These are phyloP conservation scores for Notholithocarpus densiflorus DNA, from an alignment of 306 rosid genomes.

Conservation along the genomic window DNA sequence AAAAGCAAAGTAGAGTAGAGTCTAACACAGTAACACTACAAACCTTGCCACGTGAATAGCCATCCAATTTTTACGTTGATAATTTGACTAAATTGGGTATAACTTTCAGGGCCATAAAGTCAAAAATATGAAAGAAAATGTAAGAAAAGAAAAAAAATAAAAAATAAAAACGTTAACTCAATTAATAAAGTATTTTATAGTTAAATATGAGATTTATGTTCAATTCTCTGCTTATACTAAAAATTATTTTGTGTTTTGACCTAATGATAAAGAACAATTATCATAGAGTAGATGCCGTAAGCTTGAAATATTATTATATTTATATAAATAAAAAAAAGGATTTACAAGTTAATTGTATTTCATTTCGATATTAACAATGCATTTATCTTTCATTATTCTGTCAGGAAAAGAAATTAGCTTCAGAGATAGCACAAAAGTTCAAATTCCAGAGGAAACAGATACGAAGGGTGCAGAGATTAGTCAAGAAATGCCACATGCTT, in stretches of 20 bases:
- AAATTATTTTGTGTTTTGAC: rapidly evolving
- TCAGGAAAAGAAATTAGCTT: conserved; percentile 42
- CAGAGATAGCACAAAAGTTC: conserved; percentile 29
- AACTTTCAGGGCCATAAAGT: no score
- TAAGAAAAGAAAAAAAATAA: no score
- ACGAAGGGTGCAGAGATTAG: background rate
- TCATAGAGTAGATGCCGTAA: rapidly evolving
- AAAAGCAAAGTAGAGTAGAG: background rate
- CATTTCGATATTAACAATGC: background rate
- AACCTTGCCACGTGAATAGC: background rate
- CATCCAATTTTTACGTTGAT: background rate
- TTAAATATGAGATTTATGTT: no score
- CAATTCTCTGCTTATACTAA: rapidly evolving
- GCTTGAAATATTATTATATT: no score
- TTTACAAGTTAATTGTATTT: background rate
- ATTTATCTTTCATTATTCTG: background rate
- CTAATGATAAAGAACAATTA: no score
- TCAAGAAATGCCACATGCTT: conserved; percentile 33
- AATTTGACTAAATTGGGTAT: background rate
- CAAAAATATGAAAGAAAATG: no score
- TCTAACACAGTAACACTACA: background rate
- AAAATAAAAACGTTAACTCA: rapidly evolving
- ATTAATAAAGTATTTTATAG: no score
- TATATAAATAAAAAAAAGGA: no score
- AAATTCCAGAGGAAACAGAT: conserved; percentile 21